Evolutionary conservation across 1,284 basidiomycete species (phyloP), one percentile per base, ranked within the genome.

Genomic region (Heterobasidion parviporum): DNA sequence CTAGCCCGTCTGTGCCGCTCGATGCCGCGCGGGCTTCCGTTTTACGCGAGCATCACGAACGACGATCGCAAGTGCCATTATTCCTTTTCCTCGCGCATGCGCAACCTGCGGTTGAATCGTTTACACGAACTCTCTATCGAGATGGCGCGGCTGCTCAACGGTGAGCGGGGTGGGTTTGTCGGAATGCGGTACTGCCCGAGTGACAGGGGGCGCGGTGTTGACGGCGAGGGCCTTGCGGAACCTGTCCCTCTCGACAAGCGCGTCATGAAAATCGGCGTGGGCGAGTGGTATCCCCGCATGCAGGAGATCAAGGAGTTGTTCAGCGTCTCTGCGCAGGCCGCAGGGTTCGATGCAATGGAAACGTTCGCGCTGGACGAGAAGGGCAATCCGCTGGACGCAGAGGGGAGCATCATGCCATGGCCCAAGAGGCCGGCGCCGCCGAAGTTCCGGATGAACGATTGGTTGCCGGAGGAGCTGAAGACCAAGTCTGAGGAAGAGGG

Each of bases 51-150:
- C 34, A 62, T 78, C 52, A 45, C 59, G 12, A 18, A 59, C 15
- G 67, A 68, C 7, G 74, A 75, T 52, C 66, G 72, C 48, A 72
- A 71, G 58, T 64, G 62, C 57, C 61, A 61, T 4, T 43, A 58
- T 20, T 71, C 72, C n/a, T 70, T 66, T 60, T 61, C 65, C 45
- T 54, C 65, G 3, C 72, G 76, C 14, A 64, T 76, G 57, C 69
- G 72, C 49, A 61, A 63, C 38, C 49, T 76, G 57, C 69, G 74
- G 14, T 34, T 77, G 10, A 58, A 66, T 36, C 69, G 76, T 10
- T 67, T 74, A 57, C 64, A 68, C 43, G 47, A 61, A n/a, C 60
- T 75, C 47, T 56, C 61, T 8, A 34, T 61, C 44, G 59, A 65
- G 38, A 56, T 69, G 48, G 66, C 65, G 20, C 57, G 62, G 49